Base-by-base conservation (phyloP, 2,329 filamentous ascomycete genomes). In the Hypoxylon sp. region DNA sequence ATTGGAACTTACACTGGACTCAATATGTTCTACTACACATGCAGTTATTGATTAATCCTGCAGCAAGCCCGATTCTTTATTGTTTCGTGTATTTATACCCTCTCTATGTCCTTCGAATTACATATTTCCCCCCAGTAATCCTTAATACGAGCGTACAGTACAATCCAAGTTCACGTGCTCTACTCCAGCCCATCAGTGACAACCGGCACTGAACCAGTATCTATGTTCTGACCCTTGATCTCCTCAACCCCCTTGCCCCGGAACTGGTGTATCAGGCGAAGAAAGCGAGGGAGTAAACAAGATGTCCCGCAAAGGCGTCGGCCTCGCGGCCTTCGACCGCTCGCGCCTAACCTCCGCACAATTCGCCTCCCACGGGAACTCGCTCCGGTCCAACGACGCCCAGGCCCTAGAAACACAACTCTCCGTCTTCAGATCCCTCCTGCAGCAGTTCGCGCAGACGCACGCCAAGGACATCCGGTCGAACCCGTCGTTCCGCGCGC, bases 401-500 rank as follows among this genome's bases (percentile, higher is more conserved):
- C 88, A 91, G 72, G 95, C 94, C 17, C 90, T 99, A 73, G 91
- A 93, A 76, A 97, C 94, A 39, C 96, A 99, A 79, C 91, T 99
- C 69, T 91, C 94, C 72, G 94, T 98, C 76, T 99, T 99, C 86
- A 94, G 97, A 77, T 96, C 93, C 17, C 87, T 98, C 10, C 89
- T 99, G 5, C 94, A 98, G 82, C 94, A 97, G 80, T 99, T 99
- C 81, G 93, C 94, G 48, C 88, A 95, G 76, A 97, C 95, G 54
- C 96, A 99, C 85, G 93, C 92, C 74, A 94, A 94, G 78, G 96
- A 97, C 76, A 99, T 99, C 67, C 94, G 95, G 70, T 97, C 94
- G 2, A 94, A 98, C 79, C 96, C 96, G 5, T 91, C 89, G 7
- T 99, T 99, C 81, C 93, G 96, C 68, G 94, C 95, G 35, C 95